A percentile compares a stretch with the other conserved stretches of the same genome.
Conservation (phyloP, 2,329 filamentous ascomycete genomes). For the Xylaria sp. region DNA sequence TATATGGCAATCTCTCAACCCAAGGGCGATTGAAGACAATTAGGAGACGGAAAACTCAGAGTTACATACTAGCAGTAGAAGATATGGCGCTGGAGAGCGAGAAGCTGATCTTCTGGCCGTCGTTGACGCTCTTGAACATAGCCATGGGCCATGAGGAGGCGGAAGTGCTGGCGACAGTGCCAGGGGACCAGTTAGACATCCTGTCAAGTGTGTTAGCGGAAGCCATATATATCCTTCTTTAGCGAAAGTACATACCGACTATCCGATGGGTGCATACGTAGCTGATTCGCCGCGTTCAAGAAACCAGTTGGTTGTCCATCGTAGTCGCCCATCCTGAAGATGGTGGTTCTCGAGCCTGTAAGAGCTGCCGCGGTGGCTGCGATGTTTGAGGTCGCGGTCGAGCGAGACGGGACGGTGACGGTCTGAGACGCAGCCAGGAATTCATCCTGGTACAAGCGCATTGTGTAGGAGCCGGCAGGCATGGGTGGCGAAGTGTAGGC, state of each 20-base stretch:
- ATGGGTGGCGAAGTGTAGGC: conserved; percentile 62
- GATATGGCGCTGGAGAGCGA: conserved; percentile 49
- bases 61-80: conserved; percentile 46
- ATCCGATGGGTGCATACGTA: conserved; percentile 52
- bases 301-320: conserved; percentile 63
- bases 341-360: conserved; percentile 48
- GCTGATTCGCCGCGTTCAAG: conserved; percentile 62
- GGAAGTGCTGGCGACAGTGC: conserved; percentile 53
- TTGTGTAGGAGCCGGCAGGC: conserved; percentile 65
- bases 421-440: conserved; percentile 54
- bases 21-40: background rate
- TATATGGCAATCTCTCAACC: background rate
- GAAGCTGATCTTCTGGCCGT: conserved; percentile 46
- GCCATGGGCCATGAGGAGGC: conserved; percentile 62
- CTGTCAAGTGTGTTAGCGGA: conserved; percentile 48
- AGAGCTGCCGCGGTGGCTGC: conserved; percentile 44
- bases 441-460: conserved; percentile 63
- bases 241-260: conserved; percentile 14
- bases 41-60: background rate
- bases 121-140: conserved; percentile 58
- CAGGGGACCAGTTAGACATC: conserved; percentile 38
- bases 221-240: background rate
- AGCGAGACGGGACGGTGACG: conserved; percentile 54
- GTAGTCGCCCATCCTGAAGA: conserved; percentile 63
- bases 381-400: conserved; percentile 54